Evolutionary conservation across 2,329 filamentous ascomycete genomes (phyloP), one percentile per base, ranked within the genome.

Genomic region (Tolypocladium inflatum): DNA sequence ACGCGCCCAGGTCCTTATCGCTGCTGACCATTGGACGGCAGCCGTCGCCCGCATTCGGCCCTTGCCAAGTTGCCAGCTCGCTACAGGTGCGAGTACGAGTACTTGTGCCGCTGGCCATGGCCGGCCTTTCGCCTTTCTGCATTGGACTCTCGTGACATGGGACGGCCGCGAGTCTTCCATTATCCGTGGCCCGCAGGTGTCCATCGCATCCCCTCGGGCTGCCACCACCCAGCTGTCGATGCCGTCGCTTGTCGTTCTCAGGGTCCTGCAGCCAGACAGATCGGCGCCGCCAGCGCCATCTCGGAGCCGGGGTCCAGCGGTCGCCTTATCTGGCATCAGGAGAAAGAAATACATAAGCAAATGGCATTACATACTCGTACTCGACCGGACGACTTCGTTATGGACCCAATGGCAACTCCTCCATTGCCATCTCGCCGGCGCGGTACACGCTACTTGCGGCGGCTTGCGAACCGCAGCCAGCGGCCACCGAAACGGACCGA

Each of bases 341-440:
- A 71, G 65, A 72, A 71, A 64, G 65, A 69, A 73, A 73, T 74
- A 74, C 71, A 69, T 73, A 73, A 73, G 61, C 39, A 67, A 70
- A 67, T 30, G 26, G 26, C 26, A 30, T 30, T 30, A 30, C 26
- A 30, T 30, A 30, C 26, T 30, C 26, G 26, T 30, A n/a, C 26
- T 30, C 26, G 26, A 5, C 5, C 26, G 26, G 26, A 30, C 26
- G 5, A 30, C 26, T 6, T 30, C 26, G 26, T 33, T 33, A 9
- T 1, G 30, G 30, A 7, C 30, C 30, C 30, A 33, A 30, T 30
- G 26, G 26, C 26, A 6, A 33, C 30, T 33, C 30, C 30, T 33
- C 11, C 35, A 15, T 37, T 5, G 35, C 35, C 35, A 37, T 37
- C 35, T 13, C 35, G 35, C 35, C 35, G 10, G 10, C 43, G 43